Conservation (phyloP, 176 grass and related monocot genomes). For the Bothriochloa decipiens region DNA sequence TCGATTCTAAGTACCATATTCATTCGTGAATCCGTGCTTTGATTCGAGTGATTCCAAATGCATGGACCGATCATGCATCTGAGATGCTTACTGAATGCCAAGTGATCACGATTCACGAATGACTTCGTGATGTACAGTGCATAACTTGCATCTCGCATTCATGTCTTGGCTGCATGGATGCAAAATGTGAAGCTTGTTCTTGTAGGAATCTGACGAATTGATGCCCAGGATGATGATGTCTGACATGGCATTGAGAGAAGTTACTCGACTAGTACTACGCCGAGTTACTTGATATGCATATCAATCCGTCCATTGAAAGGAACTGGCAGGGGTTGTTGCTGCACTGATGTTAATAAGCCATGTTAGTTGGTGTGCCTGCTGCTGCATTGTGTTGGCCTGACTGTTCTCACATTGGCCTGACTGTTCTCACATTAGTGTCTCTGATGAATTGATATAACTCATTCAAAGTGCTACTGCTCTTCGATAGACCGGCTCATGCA, state of each 20-base stretch:
- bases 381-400: neutral
- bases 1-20: slow-evolving; percentile 39
- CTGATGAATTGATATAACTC: neutral
- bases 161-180: slow-evolving; percentile 4
- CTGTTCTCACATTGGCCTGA: neutral
- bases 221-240: slow-evolving; percentile 18
- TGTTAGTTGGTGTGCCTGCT: neutral
- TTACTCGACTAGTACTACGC: neutral
- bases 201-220: neutral
- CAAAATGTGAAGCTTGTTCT: neutral
- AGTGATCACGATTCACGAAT: slow-evolving; percentile 6
- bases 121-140: neutral
- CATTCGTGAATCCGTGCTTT: slow-evolving; percentile 46
- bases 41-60: slow-evolving; percentile 28
- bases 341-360: slow-evolving; percentile 3
- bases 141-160: slow-evolving; percentile 8
- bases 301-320: slow-evolving; percentile 15
- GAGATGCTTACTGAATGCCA: slow-evolving; percentile 18
- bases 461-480: neutral
- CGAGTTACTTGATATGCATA: neutral
- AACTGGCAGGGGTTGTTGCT: slow-evolving; percentile 16
- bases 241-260: slow-evolving; percentile 5
- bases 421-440: neutral
- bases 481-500: too few species aligned
- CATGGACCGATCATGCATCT: neutral